Percentiles rank a stretch among this genome's conserved stretches.
Evolutionary conservation across 768 basidiomycete genomes (phyloP).

Genomic region (Mycena olivaceomarginata): DNA sequence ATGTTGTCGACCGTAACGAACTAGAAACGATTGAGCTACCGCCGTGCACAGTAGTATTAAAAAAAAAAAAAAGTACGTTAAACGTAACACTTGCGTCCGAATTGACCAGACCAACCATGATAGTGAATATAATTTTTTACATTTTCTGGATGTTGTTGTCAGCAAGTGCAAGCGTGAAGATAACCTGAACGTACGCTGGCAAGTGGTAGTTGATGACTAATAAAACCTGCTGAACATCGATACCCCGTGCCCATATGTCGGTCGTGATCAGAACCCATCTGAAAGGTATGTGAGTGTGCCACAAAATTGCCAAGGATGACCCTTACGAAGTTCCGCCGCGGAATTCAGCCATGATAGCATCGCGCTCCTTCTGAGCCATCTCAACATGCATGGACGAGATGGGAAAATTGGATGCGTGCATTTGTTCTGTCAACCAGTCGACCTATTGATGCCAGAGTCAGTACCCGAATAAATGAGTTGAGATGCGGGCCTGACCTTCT

Average conservation of each 20-base stretch:
- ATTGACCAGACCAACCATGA: conserved; percentile 98
- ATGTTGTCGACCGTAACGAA: conserved; percentile 97
- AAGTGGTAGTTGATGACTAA: conserved; percentile 98
- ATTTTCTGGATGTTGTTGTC: conserved; percentile 75
- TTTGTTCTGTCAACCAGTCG: conserved; percentile 99
- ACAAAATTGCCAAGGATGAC: conserved; percentile 30
- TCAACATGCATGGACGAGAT: conserved; percentile 98
- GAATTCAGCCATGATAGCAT: conserved; percentile 98
- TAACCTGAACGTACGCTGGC: conserved; percentile 79
- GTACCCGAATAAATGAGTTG: conserved; percentile 16
- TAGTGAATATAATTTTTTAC: conserved; percentile 99
- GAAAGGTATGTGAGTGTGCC: conserved; percentile 41
- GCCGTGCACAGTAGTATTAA: conserved; percentile 30
- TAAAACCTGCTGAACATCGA: conserved; percentile 98
- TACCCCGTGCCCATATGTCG: conserved; percentile 98
- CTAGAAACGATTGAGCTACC: conserved; percentile 61
- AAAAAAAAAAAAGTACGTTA: conserved; percentile 81
- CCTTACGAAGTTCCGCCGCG: conserved; percentile 92
- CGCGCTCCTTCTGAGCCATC: conserved; percentile 96
- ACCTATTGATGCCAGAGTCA: conserved; percentile 73
- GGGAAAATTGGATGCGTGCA: conserved; percentile 99
- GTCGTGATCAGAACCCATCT: conserved; percentile 97
- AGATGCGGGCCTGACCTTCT: conserved; percentile 82
- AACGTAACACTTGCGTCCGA: conserved; percentile 99
- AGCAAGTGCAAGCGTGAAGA: conserved; percentile 31